These are phyloP conservation scores for Plantago major DNA, from an alignment of 257 asterid species.

Conservation along the genomic window DNA sequence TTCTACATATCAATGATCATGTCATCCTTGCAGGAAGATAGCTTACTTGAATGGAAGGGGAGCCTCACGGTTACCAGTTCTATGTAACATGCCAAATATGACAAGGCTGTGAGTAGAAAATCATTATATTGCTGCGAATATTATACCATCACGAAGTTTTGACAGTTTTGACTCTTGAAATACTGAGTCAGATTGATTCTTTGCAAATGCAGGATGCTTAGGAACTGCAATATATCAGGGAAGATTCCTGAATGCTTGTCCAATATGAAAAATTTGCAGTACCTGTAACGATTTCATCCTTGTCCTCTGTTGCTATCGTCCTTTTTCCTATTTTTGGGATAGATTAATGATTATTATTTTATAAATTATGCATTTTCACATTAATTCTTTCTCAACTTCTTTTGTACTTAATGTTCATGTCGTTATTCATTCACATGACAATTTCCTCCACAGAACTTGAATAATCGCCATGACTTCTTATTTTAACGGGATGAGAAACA, in stretches of 20 bases:
- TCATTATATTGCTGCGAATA: too few species aligned
- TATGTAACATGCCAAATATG: constrained; percentile 36
- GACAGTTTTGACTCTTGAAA: neutral
- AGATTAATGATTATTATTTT: too few species aligned
- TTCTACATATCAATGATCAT: neutral
- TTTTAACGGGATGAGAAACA: too few species aligned
- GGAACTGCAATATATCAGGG: constrained; percentile 59
- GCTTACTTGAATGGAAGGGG: constrained; percentile 44
- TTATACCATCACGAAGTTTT: too few species aligned
- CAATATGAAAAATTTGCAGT: constrained; percentile 17
- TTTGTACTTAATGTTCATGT: too few species aligned
- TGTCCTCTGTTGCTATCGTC: neutral
- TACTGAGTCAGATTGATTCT: constrained; percentile 2
- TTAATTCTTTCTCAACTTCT: too few species aligned
- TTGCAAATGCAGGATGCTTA: constrained; percentile 44
- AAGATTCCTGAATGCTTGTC: constrained; percentile 33
- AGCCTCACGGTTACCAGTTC: constrained; percentile 40
- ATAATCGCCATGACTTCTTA: too few species aligned
- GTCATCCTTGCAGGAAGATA: constrained; percentile 44
- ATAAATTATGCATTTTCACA: too few species aligned
- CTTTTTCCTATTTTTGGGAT: too few species aligned
- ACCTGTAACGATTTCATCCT: constrained; percentile 1
- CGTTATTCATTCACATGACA: too few species aligned
- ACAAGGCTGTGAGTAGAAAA: constrained; percentile 34
- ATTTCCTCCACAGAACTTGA: too few species aligned